A percentile compares a stretch with the other conserved stretches of the same genome.
Evolutionary conservation across 257 asterid genomes (phyloP).

Genomic region (Agastache rugosa): DNA sequence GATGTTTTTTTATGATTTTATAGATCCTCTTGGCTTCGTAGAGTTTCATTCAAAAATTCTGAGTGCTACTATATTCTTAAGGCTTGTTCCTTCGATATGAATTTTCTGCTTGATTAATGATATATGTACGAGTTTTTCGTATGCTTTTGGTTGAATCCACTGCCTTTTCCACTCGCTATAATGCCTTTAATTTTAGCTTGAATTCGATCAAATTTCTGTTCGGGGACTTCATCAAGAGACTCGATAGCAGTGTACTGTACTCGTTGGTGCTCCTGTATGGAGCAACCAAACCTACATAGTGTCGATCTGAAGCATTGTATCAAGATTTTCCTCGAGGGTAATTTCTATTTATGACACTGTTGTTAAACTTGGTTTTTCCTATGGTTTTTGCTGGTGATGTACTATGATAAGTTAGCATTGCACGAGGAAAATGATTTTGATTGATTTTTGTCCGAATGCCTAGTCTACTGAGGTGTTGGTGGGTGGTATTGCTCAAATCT

Average conservation of each 20-base stretch:
- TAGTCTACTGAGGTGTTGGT: not conserved
- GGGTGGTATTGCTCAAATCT: slow-evolving; percentile 25
- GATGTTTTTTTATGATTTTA: slow-evolving; percentile 6
- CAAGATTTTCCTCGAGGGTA: too few species aligned
- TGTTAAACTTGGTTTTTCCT: not conserved
- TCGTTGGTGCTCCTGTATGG: too few species aligned
- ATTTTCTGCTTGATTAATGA: not conserved
- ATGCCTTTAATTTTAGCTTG: not conserved
- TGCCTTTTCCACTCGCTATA: not conserved
- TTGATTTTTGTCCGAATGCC: not conserved
- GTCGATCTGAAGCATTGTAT: too few species aligned
- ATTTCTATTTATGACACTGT: not conserved
- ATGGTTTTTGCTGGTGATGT: not conserved
- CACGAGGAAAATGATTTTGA: slow-evolving; percentile 15
- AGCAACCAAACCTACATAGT: too few species aligned
- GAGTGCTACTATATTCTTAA: slow-evolving; percentile 12
- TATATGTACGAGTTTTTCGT: not conserved
- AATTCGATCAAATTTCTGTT: not conserved
- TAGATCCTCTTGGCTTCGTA: not conserved
- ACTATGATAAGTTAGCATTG: not conserved
- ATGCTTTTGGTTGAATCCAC: not conserved
- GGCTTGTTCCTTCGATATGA: slow-evolving; percentile 1
- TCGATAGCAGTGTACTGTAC: too few species aligned
- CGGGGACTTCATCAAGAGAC: not conserved
- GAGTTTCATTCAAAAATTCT: slow-evolving; percentile 3